Evolutionary conservation across 345 rosid genomes (phyloP).

Genomic region (Conringia planisiliqua): DNA sequence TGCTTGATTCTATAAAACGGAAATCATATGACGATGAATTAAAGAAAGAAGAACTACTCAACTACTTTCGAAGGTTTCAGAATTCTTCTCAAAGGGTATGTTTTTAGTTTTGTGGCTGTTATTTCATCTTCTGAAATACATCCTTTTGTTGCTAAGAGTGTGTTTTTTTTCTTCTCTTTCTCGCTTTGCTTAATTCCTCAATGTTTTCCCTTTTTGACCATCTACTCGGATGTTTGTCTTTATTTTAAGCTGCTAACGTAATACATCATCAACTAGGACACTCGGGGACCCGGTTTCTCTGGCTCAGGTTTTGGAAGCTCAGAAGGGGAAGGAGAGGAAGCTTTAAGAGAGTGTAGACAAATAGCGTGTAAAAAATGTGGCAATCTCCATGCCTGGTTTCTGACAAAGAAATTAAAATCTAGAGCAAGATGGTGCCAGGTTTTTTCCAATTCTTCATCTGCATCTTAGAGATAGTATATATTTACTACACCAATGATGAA

Average conservation of each 20-base stretch:
- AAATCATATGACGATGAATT: slow-evolving; percentile 90
- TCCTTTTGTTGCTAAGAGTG: slow-evolving; percentile 7
- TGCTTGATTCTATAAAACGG: slow-evolving; percentile 78
- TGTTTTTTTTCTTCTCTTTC: neutral
- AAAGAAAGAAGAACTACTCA: slow-evolving; percentile 82
- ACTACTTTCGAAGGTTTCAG: slow-evolving; percentile 76
- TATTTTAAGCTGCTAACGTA: slow-evolving; percentile 20
- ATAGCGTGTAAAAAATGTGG: slow-evolving; percentile 88
- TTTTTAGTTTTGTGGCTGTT: neutral
- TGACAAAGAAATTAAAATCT: slow-evolving; percentile 69
- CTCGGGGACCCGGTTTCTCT: slow-evolving; percentile 56
- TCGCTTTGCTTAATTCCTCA: slow-evolving; percentile 2
- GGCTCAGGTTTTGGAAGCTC: slow-evolving; percentile 57
- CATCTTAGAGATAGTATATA: slow-evolving; percentile 3
- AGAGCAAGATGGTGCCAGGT: slow-evolving; percentile 99
- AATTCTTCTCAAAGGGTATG: slow-evolving; percentile 74
- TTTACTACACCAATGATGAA: neutral
- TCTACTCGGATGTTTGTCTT: slow-evolving; percentile 3
- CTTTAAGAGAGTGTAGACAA: slow-evolving; percentile 69
- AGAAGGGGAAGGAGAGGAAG: slow-evolving; percentile 59
- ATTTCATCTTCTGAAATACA: neutral
- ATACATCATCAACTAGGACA: slow-evolving; percentile 33
- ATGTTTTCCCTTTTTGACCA: neutral
- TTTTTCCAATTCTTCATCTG: slow-evolving; percentile 31
- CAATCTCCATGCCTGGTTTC: slow-evolving; percentile 75